phyloP scores from a whole-genome alignment of 352 stramenopile species.

The Pythium pectinolyticum region DNA sequence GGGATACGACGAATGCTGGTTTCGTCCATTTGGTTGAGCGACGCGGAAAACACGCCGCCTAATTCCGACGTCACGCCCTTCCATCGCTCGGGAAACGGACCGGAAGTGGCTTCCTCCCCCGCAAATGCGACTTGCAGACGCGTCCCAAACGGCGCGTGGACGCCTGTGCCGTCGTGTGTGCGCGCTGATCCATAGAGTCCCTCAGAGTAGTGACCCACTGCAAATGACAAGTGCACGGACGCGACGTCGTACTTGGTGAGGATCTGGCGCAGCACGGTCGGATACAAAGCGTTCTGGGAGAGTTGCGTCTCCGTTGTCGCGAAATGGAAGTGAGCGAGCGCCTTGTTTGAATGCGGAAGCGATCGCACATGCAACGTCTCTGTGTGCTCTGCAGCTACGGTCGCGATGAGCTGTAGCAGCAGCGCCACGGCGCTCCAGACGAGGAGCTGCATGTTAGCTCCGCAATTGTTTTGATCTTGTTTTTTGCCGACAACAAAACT shows the following conservation, averaged over 20 bases:
- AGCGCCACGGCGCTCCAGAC: not conserved
- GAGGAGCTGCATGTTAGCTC: not conserved
- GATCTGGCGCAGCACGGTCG: constrained; percentile 66
- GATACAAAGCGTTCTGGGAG: constrained; percentile 33
- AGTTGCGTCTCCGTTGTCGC: constrained; percentile 30
- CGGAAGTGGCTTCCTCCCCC: constrained; percentile 17
- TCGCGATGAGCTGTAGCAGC: not conserved
- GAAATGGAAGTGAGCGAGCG: constrained; percentile 62
- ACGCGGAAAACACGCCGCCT: constrained; percentile 80
- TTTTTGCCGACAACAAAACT: not conserved
- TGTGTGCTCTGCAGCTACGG: constrained; percentile 32
- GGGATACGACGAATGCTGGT: constrained; percentile 36
- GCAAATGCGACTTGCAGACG: constrained; percentile 56
- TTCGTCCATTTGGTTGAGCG: constrained; percentile 77
- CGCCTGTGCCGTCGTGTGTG: constrained; percentile 4
- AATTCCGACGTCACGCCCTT: constrained; percentile 70
- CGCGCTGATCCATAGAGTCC: constrained; percentile 41
- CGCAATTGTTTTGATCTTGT: not conserved
- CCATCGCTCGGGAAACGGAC: constrained; percentile 41
- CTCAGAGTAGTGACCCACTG: constrained; percentile 56
- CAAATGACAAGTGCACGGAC: constrained; percentile 68
- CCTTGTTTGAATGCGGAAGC: constrained; percentile 44
- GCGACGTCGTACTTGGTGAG: constrained; percentile 68
- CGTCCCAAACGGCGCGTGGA: constrained; percentile 62
- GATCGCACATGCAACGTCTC: constrained; percentile 56